These are phyloP conservation scores for Nakazawaea populi DNA, from an alignment of 805 yeast genomes.

Conservation along the genomic window DNA sequence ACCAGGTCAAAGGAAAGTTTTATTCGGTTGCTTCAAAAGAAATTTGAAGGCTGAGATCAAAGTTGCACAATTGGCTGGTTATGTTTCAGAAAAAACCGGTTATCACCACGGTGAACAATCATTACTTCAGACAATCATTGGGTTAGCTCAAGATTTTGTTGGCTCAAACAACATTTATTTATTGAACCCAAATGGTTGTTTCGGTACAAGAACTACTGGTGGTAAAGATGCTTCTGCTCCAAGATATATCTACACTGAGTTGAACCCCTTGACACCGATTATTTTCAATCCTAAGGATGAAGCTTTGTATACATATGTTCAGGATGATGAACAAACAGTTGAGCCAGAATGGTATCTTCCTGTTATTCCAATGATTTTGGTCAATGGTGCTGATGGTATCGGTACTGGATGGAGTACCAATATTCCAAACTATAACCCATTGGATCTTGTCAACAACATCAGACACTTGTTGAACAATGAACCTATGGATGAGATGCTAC, in stretches of 20 bases:
- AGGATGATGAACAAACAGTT: constrained; percentile 89
- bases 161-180: constrained; percentile 88
- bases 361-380: constrained; percentile 88
- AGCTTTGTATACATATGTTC: constrained; percentile 69
- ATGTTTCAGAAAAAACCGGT: constrained; percentile 81
- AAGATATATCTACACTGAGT: constrained; percentile 89
- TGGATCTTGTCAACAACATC: constrained; percentile 72
- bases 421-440: constrained; percentile 86
- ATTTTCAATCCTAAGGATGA: constrained; percentile 79
- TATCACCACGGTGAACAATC: constrained; percentile 96
- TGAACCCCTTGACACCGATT: constrained; percentile 66
- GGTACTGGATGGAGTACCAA: constrained; percentile 99
- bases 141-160: constrained; percentile 90
- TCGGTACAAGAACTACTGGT: constrained; percentile 94
- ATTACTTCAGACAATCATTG: constrained; percentile 82
- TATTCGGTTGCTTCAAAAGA: constrained; percentile 82
- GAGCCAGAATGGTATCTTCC: constrained; percentile 97
- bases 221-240: constrained; percentile 99
- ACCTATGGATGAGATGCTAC: constrained; percentile 65
- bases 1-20: constrained; percentile 94
- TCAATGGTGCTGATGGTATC: constrained; percentile 96
- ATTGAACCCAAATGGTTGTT: constrained; percentile 87
- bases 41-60: constrained; percentile 74
- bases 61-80: constrained; percentile 87
- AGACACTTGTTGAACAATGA: constrained; percentile 69